phyloP scores from a whole-genome alignment of 225 moss, liverwort and hornwort species.

The Ulota crispa region DNA sequence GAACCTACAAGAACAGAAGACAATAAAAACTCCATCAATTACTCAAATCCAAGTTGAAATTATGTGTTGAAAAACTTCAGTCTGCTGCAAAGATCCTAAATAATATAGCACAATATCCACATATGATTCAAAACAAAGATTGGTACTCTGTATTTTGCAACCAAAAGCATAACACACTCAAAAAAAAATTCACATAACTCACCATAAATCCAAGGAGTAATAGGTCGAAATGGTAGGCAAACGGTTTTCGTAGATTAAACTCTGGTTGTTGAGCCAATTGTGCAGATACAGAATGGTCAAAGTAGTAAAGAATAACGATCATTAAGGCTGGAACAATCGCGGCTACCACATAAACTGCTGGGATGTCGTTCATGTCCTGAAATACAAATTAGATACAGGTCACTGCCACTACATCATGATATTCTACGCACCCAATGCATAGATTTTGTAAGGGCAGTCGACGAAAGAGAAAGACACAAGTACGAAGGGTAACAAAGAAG shows the following conservation, averaged over 20 bases:
- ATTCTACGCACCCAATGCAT: not conserved
- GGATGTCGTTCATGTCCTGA: slow-evolving; percentile 75
- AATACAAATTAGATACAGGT: not conserved
- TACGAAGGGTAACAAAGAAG: not conserved
- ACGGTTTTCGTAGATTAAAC: slow-evolving; percentile 69
- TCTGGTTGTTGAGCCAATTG: slow-evolving; percentile 79
- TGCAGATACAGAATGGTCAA: slow-evolving; percentile 79
- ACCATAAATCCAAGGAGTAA: slow-evolving; percentile 68
- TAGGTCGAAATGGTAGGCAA: slow-evolving; percentile 71
- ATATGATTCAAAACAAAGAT: not conserved
- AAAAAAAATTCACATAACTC: not conserved
- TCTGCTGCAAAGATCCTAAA: not conserved
- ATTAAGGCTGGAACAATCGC: slow-evolving; percentile 76
- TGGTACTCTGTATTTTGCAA: not conserved
- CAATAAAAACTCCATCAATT: not conserved
- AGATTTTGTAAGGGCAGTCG: not conserved
- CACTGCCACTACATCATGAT: not conserved
- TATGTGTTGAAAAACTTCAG: not conserved
- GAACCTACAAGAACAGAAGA: slow-evolving; percentile 44
- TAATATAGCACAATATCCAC: not conserved
- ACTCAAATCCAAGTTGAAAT: not conserved
- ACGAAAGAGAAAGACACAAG: not conserved
- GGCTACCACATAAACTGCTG: slow-evolving; percentile 44
- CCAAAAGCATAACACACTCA: not conserved
- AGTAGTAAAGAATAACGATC: slow-evolving; percentile 80